These are phyloP conservation scores for Scutellaria baicalensis DNA, from an alignment of 257 asterid species.

Conservation along the genomic window DNA sequence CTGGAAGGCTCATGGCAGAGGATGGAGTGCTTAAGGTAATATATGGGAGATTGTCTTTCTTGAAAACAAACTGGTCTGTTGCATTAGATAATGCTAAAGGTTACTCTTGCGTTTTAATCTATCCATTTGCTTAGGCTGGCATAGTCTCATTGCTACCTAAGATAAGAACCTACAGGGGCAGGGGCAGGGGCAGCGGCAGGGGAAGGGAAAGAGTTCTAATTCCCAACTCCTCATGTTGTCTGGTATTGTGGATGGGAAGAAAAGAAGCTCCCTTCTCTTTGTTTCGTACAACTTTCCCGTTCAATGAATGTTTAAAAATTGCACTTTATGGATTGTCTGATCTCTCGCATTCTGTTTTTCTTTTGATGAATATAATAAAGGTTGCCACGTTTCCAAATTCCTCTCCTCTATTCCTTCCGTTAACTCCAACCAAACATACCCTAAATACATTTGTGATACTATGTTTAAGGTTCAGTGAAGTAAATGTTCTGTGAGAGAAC, in stretches of 20 bases:
- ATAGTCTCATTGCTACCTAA: not conserved
- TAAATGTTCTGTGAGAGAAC: not conserved
- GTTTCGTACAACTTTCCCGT: not conserved
- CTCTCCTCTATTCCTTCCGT: not conserved
- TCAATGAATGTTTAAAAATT: not conserved
- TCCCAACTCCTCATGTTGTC: not conserved
- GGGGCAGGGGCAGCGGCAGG: too few species aligned
- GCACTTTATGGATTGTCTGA: not conserved
- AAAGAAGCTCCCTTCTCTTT: not conserved
- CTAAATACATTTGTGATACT: not conserved
- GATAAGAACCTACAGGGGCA: not conserved
- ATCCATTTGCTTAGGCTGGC: not conserved
- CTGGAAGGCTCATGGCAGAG: conserved; percentile 76
- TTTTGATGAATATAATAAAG: not conserved
- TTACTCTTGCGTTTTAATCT: not conserved
- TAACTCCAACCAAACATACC: not conserved
- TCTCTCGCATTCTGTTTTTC: not conserved
- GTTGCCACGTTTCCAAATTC: not conserved
- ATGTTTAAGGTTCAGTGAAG: not conserved
- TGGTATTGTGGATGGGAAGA: not conserved
- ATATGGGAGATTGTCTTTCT: not conserved
- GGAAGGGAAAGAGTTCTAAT: not conserved
- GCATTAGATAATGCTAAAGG: not conserved
- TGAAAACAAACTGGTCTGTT: not conserved
- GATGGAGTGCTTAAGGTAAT: conserved; percentile 75